A percentile compares a stretch with the other conserved stretches of the same genome.
These are phyloP conservation scores for Theileria annulata DNA, from an alignment of 169 alveolate genomes.

Conservation along the genomic window DNA sequence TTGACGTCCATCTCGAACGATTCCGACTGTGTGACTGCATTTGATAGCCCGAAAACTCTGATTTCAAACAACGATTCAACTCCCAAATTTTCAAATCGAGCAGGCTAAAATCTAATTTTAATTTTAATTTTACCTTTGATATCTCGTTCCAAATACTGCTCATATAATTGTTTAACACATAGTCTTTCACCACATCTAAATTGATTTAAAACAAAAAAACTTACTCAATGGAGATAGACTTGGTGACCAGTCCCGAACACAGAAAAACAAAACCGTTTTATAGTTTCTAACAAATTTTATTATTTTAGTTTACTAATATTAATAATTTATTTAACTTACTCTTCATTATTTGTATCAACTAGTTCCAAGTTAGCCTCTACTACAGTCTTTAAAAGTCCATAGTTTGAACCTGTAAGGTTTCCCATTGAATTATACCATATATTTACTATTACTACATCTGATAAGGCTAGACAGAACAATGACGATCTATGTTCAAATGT, in stretches of 20 bases:
- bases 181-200: constrained; percentile 69
- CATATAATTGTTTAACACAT: constrained; percentile 75
- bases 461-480: constrained; percentile 84
- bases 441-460: constrained; percentile 86
- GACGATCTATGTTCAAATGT: constrained; percentile 90
- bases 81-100: constrained; percentile 24
- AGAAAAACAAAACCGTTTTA: constrained; percentile 58
- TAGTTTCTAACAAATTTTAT: constrained; percentile 1
- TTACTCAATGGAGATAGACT: constrained; percentile 73
- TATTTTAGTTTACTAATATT: constrained; percentile 4
- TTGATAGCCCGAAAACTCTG: constrained; percentile 80
- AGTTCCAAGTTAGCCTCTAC: constrained; percentile 84
- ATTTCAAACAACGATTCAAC: constrained; percentile 63
- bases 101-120: constrained; percentile 44
- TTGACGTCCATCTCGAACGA: constrained; percentile 73
- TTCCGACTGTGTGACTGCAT: constrained; percentile 73
- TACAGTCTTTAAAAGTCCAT: constrained; percentile 85
- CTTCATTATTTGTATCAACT: constrained; percentile 57
- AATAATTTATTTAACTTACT: constrained; percentile 26
- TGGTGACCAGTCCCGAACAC: constrained; percentile 80
- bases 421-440: constrained; percentile 86
- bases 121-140: constrained; percentile 58
- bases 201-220: background rate
- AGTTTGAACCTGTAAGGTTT: constrained; percentile 85
- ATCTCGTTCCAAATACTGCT: constrained; percentile 80